Percentiles rank a stretch among this genome's conserved stretches.
Evolutionary conservation across 75 land plant genomes (phyloP).

Genomic region (Sequoia sempervirens): DNA sequence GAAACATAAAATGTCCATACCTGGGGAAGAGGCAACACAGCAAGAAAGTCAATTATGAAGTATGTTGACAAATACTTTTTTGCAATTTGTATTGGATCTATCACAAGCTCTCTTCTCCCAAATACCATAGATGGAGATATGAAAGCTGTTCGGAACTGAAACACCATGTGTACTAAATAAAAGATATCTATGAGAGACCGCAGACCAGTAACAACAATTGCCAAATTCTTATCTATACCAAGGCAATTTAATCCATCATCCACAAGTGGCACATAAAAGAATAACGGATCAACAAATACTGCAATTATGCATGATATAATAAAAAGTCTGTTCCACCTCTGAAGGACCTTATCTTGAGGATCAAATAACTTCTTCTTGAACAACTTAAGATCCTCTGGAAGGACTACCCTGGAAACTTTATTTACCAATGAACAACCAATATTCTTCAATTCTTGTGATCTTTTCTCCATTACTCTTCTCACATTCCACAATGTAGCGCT

Average conservation of each 20-base stretch:
- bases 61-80: conserved; percentile 48
- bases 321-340: conserved; percentile 62
- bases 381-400: conserved; percentile 69
- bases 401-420: conserved; percentile 50
- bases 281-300: conserved; percentile 75
- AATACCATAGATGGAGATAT: conserved; percentile 78
- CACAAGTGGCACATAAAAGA: conserved; percentile 62
- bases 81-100: conserved; percentile 74
- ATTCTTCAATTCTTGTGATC: conserved; percentile 48
- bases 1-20: neutral
- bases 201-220: conserved; percentile 53
- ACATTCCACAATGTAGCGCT: conserved; percentile 27
- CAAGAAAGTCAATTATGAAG: conserved; percentile 69
- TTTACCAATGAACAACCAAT: conserved; percentile 44
- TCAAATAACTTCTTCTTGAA: conserved; percentile 61
- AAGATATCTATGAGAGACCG: conserved; percentile 69
- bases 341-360: conserved; percentile 56
- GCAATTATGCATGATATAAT: conserved; percentile 69
- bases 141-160: conserved; percentile 81
- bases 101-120: conserved; percentile 90
- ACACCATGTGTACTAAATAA: conserved; percentile 72
- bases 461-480: conserved; percentile 35
- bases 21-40: conserved; percentile 76
- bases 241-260: conserved; percentile 42
- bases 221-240: conserved; percentile 53